Evolutionary conservation across 331 rosid genomes (phyloP).

Genomic region (Malus hybrid): DNA sequence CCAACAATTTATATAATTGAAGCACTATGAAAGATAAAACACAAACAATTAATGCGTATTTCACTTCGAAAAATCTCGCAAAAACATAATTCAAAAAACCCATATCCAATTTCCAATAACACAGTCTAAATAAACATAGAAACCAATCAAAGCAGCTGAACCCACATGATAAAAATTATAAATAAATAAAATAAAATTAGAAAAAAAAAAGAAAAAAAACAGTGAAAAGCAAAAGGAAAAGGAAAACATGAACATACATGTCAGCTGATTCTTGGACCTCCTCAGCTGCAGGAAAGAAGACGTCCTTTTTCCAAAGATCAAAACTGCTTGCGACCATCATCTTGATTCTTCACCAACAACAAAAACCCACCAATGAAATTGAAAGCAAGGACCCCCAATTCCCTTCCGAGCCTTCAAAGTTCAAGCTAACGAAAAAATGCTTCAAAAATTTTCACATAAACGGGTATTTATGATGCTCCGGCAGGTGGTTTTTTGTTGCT

Average conservation of each 20-base stretch:
- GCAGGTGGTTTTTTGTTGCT: not conserved
- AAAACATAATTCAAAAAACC: not conserved
- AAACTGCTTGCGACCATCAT: conserved; percentile 80
- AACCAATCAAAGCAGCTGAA: not conserved
- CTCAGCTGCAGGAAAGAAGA: conserved; percentile 93
- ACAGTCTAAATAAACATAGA: not conserved
- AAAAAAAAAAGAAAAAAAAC: too few species aligned
- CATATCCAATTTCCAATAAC: conserved; percentile 1
- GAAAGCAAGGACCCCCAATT: not conserved
- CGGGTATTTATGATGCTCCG: not conserved
- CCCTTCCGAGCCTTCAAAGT: conserved; percentile 4
- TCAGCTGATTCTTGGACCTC: conserved; percentile 98
- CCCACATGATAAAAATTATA: conserved; percentile 2
- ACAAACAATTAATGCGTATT: not conserved
- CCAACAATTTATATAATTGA: not conserved
- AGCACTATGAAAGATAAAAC: not conserved
- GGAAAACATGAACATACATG: conserved; percentile 38
- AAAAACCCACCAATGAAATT: not conserved
- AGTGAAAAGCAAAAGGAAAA: not conserved
- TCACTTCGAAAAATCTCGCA: conserved; percentile 2
- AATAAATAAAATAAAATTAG: not conserved
- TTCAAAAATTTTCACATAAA: not conserved
- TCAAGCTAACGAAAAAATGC: not conserved
- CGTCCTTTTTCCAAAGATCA: conserved; percentile 89
- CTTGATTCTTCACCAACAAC: conserved; percentile 14